Evolutionary conservation across 2,329 filamentous ascomycete species (phyloP), one percentile per base, ranked within the genome.

Genomic region (Capronia epimyces): DNA sequence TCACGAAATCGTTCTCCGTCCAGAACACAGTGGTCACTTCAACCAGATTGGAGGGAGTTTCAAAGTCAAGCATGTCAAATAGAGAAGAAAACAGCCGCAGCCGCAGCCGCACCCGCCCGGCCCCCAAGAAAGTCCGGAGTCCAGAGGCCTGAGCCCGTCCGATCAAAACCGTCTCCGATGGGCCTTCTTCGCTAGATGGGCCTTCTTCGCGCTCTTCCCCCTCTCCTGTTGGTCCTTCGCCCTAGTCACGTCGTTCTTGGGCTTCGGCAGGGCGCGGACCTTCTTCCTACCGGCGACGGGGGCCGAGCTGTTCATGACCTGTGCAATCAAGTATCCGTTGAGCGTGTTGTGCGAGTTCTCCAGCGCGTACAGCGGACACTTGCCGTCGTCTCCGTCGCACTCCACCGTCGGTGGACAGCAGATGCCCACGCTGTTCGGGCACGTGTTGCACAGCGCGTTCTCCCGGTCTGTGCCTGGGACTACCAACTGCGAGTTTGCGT

Each of bases 351-450:
- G 47, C 5, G 46, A 50, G 8, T 29, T 49, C 40, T 54, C 52
- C 12, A 60, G 44, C 27, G 53, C 55, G 24, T 37, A 39, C 24
- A 41, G 41, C 9, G 55, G 57, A 34, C 57, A 60, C 18, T 60
- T 57, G 25, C 57, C 57, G 22, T 57, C 52, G 16, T 49, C 47
- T 1, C 42, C 48, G 13, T 40, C 22, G 47, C 55, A 60, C 16
- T 44, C 39, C n/a, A 55, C 56, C 12, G 39, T 55, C 6, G 52
- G 52, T 2, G 57, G 57, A 43, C 57, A 57, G 46, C 57, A 58
- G 29, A 60, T 53, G 3, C 57, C 57, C 10, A 44, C 48, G 29
- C 51, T 50, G 34, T 60, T 50, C 3, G 47, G 55, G 22, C 55
- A 58, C 2, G 31, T 36, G 22, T 54, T 52, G 41, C 57, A 60